Conservation (phyloP, 2,329 filamentous ascomycete genomes). For the Phyllosticta citribraziliensis region DNA sequence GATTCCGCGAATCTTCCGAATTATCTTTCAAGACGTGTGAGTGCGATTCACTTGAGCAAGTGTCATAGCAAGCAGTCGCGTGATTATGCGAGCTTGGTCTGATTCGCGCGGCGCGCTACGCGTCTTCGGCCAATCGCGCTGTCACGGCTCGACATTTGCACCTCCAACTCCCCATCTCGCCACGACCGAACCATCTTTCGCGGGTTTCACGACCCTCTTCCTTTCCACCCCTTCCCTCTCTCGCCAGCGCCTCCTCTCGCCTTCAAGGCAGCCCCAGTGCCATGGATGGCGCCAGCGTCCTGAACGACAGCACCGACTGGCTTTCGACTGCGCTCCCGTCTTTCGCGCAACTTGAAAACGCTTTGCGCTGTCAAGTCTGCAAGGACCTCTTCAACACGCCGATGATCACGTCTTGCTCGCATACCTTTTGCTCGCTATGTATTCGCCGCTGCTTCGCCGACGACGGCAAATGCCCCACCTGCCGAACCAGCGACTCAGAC, state of each 20-base stretch:
- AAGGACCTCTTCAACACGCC: constrained; percentile 95
- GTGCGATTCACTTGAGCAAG: not conserved
- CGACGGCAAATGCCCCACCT: constrained; percentile 82
- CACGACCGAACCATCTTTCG: not conserved
- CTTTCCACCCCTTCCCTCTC: not conserved
- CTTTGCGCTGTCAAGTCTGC: constrained; percentile 90
- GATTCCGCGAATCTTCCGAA: not conserved
- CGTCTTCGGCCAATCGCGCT: not conserved
- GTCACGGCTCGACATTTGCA: not conserved
- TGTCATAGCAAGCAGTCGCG: not conserved
- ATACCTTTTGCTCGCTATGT: constrained; percentile 94
- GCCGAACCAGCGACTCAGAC: constrained; percentile 69
- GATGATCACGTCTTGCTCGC: constrained; percentile 87
- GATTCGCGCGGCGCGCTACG: not conserved
- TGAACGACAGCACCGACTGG: constrained; percentile 72
- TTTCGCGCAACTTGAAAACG: constrained; percentile 65
- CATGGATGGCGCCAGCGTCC: not conserved
- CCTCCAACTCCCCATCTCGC: not conserved
- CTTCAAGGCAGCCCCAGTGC: not conserved
- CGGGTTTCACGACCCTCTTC: not conserved
- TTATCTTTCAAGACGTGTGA: not conserved
- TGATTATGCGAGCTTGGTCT: not conserved
- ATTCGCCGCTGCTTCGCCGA: constrained; percentile 76
- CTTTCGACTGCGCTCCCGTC: constrained; percentile 56
- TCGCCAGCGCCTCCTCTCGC: not conserved